These are phyloP conservation scores for Elongisporangium undulatum DNA, from an alignment of 352 stramenopile species.

Conservation along the genomic window DNA sequence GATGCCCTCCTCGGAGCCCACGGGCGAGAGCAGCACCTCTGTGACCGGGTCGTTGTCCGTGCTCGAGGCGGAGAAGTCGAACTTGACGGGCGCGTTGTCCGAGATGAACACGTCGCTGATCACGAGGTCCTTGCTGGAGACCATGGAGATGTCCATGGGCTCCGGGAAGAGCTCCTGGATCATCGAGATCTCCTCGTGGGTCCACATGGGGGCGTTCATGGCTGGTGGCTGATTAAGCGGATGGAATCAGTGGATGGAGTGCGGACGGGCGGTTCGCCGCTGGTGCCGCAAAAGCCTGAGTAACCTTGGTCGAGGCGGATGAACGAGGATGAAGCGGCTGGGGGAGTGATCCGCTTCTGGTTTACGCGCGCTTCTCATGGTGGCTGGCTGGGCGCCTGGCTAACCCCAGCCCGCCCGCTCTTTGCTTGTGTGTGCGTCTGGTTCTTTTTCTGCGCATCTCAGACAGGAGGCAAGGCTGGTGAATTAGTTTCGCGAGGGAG, in stretches of 20 bases:
- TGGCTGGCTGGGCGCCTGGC: neutral
- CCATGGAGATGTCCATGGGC: constrained; percentile 8
- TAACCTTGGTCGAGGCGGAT: constrained; percentile 6
- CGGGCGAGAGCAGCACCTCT: constrained; percentile 52
- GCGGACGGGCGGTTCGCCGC: constrained; percentile 2
- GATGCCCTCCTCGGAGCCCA: constrained; percentile 42
- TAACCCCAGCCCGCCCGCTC: neutral
- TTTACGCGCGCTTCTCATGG: neutral
- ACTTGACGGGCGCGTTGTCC: constrained; percentile 11
- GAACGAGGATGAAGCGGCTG: neutral
- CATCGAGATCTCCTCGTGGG: constrained; percentile 48
- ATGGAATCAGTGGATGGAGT: constrained; percentile 3
- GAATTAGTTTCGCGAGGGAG: neutral
- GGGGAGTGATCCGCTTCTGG: neutral
- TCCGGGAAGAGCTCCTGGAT: constrained; percentile 52
- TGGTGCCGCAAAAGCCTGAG: constrained; percentile 25
- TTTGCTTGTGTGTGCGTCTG: neutral
- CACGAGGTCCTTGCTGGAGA: constrained; percentile 29
- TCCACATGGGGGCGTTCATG: constrained; percentile 25
- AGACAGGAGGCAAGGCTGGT: neutral
- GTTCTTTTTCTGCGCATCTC: neutral
- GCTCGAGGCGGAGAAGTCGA: constrained; percentile 10
- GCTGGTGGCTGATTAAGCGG: constrained; percentile 21
- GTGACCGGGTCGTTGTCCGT: constrained; percentile 29
- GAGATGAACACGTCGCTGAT: constrained; percentile 37